Conservation (phyloP, 441 rosid species). For the Erodium moschatum region DNA sequence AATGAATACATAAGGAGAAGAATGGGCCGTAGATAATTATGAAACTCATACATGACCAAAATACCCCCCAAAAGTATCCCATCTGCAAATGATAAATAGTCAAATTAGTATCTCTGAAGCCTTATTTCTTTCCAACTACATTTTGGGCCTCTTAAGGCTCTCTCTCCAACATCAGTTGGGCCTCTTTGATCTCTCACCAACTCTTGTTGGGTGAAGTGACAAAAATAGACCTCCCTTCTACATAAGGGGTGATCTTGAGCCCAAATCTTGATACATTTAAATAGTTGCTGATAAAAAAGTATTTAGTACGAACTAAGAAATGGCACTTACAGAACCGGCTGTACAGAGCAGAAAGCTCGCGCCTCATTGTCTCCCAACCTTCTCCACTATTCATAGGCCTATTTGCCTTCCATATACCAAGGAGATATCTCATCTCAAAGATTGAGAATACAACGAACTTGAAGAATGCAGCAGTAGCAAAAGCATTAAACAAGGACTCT, state of each 20-base stretch:
- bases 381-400: constrained; percentile 81
- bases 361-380: constrained; percentile 98
- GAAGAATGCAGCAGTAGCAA: constrained; percentile 98
- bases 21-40: constrained; percentile 61
- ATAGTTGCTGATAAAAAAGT: no score
- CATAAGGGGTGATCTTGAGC: no score
- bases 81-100: constrained; percentile 42
- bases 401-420: constrained; percentile 94
- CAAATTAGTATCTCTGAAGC: no score
- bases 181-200: no score
- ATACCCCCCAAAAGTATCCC: constrained; percentile 98
- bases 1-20: constrained; percentile 83
- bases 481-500: constrained; percentile 95
- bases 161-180: no score
- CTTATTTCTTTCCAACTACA: no score
- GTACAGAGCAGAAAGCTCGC: constrained; percentile 82
- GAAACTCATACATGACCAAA: constrained; percentile 88
- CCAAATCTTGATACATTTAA: no score
- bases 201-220: no score
- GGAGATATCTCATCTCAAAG: constrained; percentile 98
- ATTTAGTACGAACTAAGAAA: no score
- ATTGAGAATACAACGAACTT: constrained; percentile 95
- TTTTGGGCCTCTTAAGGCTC: no score
- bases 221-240: no score
- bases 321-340: constrained; percentile 88